Base-by-base conservation (phyloP, 2,329 filamentous ascomycete species). In the Aspergillus texensis region DNA sequence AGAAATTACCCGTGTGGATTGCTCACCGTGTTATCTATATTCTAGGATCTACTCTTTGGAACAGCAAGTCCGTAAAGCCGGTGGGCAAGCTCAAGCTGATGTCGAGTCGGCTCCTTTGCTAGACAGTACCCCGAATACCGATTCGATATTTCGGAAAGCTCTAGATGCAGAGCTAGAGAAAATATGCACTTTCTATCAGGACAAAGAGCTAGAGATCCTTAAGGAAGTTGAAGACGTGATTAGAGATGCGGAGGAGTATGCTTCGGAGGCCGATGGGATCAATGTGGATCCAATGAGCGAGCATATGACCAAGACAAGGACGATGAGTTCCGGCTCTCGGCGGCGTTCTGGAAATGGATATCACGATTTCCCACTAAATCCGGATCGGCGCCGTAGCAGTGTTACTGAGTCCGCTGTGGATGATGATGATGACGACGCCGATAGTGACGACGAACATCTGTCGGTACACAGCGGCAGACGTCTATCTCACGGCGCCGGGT, bases 161-260 rank as follows among this genome's bases (percentile, higher is more conserved):
- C 86, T 99, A 21, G 93, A 96, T 73, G 86, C 91, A 48, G 95
- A 99, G 77, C 82, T 99, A 57, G 94, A 98, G 74, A 98, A 98
- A 83, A 93, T 99, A 65, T 91, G 88, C 72, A 91, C 90, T 0
- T 99, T 99, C 78, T 98, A 95, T 78, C 86, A 89, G 66, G 81
- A 92, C 65, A 99, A 99, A 78, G 94, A 99, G 79, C 84, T 88
- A 28, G 94, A 98, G 76, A 88, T 99, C 16, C 88, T 91, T 64
- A 88, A 90, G 58, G 94, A 97, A 75, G 88, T 94, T 10, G 88
- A 90, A 55, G 86, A 89, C 41, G 81, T 98, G n/a, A 79, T 94
- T 61, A 84, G 84, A 56, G 94, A 98, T 72, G 86, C 92, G 48
- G 86, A 88, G 60, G 81, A 82, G 8, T 92, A 89, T 70, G 85